Percentiles rank a stretch among this genome's conserved stretches.
phyloP scores from a whole-genome alignment of 2,329 filamentous ascomycete genomes.

The Ophiostoma perfectum region DNA sequence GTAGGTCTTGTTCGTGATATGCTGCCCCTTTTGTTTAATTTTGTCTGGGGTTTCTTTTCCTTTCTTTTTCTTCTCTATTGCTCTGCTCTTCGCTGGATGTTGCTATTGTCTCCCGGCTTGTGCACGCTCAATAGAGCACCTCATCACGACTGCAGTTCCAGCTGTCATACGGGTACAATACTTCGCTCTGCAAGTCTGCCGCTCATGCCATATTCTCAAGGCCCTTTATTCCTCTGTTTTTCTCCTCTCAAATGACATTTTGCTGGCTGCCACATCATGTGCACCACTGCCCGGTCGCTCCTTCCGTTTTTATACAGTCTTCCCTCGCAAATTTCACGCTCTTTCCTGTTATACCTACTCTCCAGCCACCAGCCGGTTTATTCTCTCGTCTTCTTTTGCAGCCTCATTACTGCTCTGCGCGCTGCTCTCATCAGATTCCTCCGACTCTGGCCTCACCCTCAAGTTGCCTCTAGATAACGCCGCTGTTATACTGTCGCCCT shows the following conservation, averaged over 20 bases:
- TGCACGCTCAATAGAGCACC: neutral
- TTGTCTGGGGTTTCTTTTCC: neutral
- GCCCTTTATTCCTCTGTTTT: neutral
- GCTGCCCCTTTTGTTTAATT: neutral
- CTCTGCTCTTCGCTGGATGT: neutral
- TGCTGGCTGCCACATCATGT: neutral
- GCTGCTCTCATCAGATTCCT: too few species aligned
- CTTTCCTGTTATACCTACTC: neutral
- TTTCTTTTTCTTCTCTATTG: neutral
- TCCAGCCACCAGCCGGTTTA: neutral
- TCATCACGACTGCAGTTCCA: neutral
- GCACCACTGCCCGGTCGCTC: neutral
- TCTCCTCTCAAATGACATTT: neutral
- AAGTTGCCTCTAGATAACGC: too few species aligned
- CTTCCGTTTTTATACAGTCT: neutral
- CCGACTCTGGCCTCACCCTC: too few species aligned
- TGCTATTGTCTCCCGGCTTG: neutral
- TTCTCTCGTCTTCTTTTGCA: neutral
- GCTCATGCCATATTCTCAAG: too few species aligned
- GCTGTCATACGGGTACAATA: neutral
- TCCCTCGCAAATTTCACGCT: neutral
- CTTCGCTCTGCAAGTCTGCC: neutral
- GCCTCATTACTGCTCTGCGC: neutral
- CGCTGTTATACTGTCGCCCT: too few species aligned
- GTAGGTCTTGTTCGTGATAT: constrained; percentile 25